Evolutionary conservation across 2,329 filamentous ascomycete species (phyloP).

Genomic region (Alternaria arbusti): DNA sequence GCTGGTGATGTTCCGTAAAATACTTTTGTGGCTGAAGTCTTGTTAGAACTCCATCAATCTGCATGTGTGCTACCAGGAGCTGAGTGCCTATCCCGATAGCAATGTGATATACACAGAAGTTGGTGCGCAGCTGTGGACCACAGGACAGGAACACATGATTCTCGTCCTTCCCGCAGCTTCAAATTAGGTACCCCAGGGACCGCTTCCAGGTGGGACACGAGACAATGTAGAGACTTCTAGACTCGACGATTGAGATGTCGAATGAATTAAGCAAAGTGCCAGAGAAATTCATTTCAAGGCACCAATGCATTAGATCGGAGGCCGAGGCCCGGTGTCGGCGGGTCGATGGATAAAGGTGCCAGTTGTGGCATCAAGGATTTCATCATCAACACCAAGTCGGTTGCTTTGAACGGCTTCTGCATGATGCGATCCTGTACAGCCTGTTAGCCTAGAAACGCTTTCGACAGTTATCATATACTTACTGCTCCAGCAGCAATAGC

Average conservation of each 20-base stretch:
- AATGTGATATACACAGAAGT: background rate
- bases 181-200: background rate
- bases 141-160: background rate
- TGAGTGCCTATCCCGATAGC: background rate
- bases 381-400: conserved; percentile 45
- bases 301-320: conserved; percentile 19
- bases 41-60: background rate
- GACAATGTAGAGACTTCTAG: background rate
- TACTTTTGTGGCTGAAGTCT: background rate
- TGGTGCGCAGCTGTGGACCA: background rate
- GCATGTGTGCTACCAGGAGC: background rate
- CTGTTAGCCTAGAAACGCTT: background rate
- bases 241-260: background rate
- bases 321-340: conserved; percentile 19
- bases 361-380: conserved; percentile 37
- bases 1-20: background rate
- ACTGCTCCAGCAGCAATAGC: conserved; percentile 45
- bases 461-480: conserved; percentile 4
- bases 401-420: conserved; percentile 47
- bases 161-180: background rate
- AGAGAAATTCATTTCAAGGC: conserved; percentile 10
- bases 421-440: conserved; percentile 40
- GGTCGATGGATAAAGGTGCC: conserved; percentile 22
- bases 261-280: background rate
- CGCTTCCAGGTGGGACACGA: background rate